These are phyloP conservation scores for Arthrobotrys pseudoclavata DNA, from an alignment of 2,329 filamentous ascomycete species.

Conservation along the genomic window DNA sequence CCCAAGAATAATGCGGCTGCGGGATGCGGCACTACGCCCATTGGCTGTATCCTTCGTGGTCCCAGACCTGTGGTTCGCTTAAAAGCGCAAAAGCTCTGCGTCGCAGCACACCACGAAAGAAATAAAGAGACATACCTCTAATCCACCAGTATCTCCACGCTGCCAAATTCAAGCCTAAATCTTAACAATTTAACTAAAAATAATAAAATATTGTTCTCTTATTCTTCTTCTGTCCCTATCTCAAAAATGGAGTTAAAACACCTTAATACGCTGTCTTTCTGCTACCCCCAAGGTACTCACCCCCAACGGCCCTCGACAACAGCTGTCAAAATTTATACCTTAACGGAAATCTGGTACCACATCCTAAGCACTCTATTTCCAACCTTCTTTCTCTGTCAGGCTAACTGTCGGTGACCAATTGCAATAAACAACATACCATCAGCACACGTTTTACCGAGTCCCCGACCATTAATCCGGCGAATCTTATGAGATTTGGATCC, in stretches of 20 bases:
- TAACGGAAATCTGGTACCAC: constrained; percentile 23
- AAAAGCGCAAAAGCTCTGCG: constrained; percentile 43
- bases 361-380: constrained; percentile 14
- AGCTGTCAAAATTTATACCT: constrained; percentile 28
- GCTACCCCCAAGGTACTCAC: constrained; percentile 15
- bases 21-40: constrained; percentile 35
- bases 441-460: neutral
- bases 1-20: constrained; percentile 38
- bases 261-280: constrained; percentile 34
- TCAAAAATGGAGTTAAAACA: constrained; percentile 8
- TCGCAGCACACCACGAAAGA: constrained; percentile 24
- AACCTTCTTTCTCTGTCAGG: constrained; percentile 29
- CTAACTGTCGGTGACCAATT: constrained; percentile 18
- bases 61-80: constrained; percentile 55
- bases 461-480: neutral
- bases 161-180: neutral
- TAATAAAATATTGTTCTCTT: neutral
- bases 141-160: neutral
- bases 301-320: constrained; percentile 44
- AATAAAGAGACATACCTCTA: constrained; percentile 15
- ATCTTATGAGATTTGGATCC: too few relatives aligned
- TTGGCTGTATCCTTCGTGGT: constrained; percentile 19
- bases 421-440: constrained; percentile 6
- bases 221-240: constrained; percentile 1
- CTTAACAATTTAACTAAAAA: neutral